These are phyloP conservation scores for Paraleonurus japonicus DNA, from an alignment of 257 asterid genomes.

Conservation along the genomic window DNA sequence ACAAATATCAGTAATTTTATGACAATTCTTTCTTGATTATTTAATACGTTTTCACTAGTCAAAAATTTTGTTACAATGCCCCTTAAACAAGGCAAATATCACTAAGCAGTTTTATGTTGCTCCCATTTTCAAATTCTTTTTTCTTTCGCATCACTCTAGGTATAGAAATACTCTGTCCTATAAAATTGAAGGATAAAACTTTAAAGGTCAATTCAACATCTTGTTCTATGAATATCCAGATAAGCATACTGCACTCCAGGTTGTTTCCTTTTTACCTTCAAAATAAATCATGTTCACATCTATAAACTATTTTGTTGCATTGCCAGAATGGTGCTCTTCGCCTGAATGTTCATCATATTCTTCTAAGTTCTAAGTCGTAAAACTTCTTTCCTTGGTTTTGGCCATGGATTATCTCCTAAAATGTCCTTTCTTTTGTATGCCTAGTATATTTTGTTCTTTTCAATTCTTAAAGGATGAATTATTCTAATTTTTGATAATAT, in stretches of 20 bases:
- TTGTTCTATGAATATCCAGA: conserved; percentile 1
- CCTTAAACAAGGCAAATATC: not conserved
- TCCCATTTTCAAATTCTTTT: not conserved
- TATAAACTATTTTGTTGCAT: not conserved
- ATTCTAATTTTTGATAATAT: conserved; percentile 16
- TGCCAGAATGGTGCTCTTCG: conserved; percentile 10
- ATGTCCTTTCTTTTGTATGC: not conserved
- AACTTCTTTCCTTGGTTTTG: conserved; percentile 3
- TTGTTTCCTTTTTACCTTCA: not conserved
- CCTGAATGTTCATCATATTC: conserved; percentile 12
- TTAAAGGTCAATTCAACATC: conserved; percentile 5
- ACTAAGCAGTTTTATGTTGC: not conserved
- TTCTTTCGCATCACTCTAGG: not conserved
- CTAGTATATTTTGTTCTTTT: not conserved
- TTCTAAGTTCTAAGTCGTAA: not conserved
- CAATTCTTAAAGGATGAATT: not conserved
- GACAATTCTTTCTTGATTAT: conserved; percentile 3
- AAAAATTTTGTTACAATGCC: not conserved
- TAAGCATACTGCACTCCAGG: not conserved
- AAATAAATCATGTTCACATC: conserved; percentile 4
- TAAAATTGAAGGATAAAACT: not conserved
- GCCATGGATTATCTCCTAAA: conserved; percentile 4
- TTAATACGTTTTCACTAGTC: not conserved
- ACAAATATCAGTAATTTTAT: not conserved
- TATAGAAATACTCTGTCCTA: not conserved